phyloP scores from a whole-genome alignment of 2,329 filamentous ascomycete species.

The Tolypocladium cylindrosporum region DNA sequence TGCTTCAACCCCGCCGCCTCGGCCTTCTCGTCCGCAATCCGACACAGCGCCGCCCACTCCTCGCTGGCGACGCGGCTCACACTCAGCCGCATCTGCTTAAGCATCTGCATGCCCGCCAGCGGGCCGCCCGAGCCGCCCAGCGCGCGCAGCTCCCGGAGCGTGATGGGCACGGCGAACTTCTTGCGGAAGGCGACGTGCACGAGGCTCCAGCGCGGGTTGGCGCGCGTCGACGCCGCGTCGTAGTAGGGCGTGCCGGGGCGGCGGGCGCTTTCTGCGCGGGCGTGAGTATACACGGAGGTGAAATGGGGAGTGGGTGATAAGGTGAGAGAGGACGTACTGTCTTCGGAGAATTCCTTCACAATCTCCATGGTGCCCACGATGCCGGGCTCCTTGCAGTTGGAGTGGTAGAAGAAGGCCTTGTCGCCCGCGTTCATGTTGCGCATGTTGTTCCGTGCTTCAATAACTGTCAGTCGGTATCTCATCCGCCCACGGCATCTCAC shows the following conservation, averaged over 20 bases:
- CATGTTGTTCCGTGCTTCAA: slow-evolving; percentile 72
- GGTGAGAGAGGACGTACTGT: slow-evolving; percentile 42
- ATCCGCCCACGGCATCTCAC: neutral
- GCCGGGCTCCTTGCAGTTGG: slow-evolving; percentile 80
- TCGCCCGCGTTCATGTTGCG: slow-evolving; percentile 86
- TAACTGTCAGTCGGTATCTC: neutral
- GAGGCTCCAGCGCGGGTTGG: slow-evolving; percentile 61
- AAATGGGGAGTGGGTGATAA: neutral
- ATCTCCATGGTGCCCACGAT: slow-evolving; percentile 87
- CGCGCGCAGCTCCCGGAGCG: slow-evolving; percentile 60
- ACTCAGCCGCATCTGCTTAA: slow-evolving; percentile 74
- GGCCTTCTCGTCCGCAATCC: slow-evolving; percentile 36
- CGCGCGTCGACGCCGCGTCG: slow-evolving; percentile 58
- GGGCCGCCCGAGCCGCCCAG: slow-evolving; percentile 45
- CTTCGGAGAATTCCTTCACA: slow-evolving; percentile 71
- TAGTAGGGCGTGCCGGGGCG: slow-evolving; percentile 56
- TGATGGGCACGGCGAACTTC: slow-evolving; percentile 66
- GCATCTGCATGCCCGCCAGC: slow-evolving; percentile 68
- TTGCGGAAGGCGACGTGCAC: slow-evolving; percentile 81
- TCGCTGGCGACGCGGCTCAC: slow-evolving; percentile 56
- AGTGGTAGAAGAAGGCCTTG: slow-evolving; percentile 94
- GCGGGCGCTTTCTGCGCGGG: slow-evolving; percentile 18
- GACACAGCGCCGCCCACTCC: slow-evolving; percentile 57
- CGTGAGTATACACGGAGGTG: neutral
- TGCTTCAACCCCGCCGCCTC: slow-evolving; percentile 26